Base-by-base conservation (phyloP, 495 filamentous ascomycete species). In the Pyrenula aspistea region DNA sequence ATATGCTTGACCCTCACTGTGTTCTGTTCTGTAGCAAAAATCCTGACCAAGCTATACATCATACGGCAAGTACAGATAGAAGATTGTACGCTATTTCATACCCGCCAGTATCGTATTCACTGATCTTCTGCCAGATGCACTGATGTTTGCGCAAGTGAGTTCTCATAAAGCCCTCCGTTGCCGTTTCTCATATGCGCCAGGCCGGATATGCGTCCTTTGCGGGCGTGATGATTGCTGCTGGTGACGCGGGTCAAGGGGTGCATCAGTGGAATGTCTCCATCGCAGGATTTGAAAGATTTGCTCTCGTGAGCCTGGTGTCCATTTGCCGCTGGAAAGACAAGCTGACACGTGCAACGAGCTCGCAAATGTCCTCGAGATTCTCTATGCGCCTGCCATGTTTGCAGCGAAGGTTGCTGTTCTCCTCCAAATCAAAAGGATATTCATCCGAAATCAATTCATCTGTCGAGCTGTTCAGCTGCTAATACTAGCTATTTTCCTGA, bases 401-500 rank as follows among this genome's bases (percentile, higher is more conserved):
- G 8, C 22, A 10, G 50, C 50, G 19, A 52, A 52, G 19, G 19
- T 52, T 8, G n/a, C 50, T 19, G 20, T 52, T 24, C 50, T 52
- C 50, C 22, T 52, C 19, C 50, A 21, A 20, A 21, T 21, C 50
- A 52, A 21, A 24, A 52, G 22, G 20, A 20, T 52, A 20, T 52
- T 52, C 20, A 4, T 20, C 8, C 50, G 19, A 24, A 52, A 21
- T 20, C 50, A 24, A 10, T 19, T 42, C 31, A 15, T 42, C 15
- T 15, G 4, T 15, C 60, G 62, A 56, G 22, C 51, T 12, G 48
- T 24, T 22, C 53, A 54, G 24, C 15, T 48, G 10, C 24, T 68
- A 12, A 65, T 66, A 24, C 23, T 51, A 31, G 48, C 56, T 8
- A 66, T 64, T 48, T 24, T 53, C 8, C 12, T 47, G 12, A 54